Evolutionary conservation across 2,329 filamentous ascomycete genomes (phyloP), one percentile per base, ranked within the genome.

Genomic region (Cercospora sp.): DNA sequence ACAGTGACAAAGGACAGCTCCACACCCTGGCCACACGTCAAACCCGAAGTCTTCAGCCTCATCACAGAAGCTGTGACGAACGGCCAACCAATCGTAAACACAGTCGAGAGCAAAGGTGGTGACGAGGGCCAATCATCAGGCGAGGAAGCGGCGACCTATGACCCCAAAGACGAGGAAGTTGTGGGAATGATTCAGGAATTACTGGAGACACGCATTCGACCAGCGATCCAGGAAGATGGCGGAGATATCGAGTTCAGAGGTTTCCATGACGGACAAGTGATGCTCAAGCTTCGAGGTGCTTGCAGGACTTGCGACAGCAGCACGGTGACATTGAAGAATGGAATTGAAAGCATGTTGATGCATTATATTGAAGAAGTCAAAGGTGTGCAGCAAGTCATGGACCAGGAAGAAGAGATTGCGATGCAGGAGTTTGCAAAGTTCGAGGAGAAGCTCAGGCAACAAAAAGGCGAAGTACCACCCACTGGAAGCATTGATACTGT

Each of bases 121-220:
- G 87, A 71, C 59, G 81, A 84, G 60, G 81, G 83, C 30, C 82
- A 86, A 75, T 71, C 71, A 8, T 79, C 75, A 13, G 83, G 84
- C 70, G 87, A 87, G 69, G 93, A 97, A 75, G 91, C 88, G 69
- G 83, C 97, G 62, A 88, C 88, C 24, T 97, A 94, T 79, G 89
- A 94, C 74, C 93, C 97, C 78, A 90, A 96, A 70, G 95, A 99
- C 79, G 90, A 90, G 73, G 95, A 99, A 81, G 92, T 97, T 10
- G 91, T 99, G 8, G 91, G 93, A 68, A 98, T 98, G 95, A 98
- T 99, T 82, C 97, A 98, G 83, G 95, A 99, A 82, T 84, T 99
- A 34, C 85, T 99, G 40, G 95, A 99, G 81, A 99, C 95, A 28
- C 87, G 95, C 70, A 97, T 99, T 77, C 87, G 95, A 53, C 95